These are phyloP conservation scores for Kickxella alabastrina DNA, from an alignment of 192 early-diverging fungal genomes.

Conservation along the genomic window DNA sequence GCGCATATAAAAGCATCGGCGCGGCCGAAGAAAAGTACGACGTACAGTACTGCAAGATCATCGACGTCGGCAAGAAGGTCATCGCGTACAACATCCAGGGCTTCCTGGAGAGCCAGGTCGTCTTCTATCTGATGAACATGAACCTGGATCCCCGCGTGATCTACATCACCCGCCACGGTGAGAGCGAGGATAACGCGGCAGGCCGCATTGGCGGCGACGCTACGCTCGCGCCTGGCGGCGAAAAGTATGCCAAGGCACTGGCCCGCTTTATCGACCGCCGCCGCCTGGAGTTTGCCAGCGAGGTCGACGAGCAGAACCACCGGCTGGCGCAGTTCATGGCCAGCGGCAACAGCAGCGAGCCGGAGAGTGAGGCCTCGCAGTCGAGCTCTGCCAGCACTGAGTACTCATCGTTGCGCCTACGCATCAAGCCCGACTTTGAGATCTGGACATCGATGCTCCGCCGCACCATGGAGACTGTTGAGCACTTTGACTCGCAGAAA, in stretches of 20 bases:
- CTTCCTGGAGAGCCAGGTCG: constrained; percentile 87
- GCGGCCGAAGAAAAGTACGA: constrained; percentile 78
- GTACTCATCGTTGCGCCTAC: constrained; percentile 8
- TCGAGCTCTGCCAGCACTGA: constrained; percentile 8
- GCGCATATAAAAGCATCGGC: constrained; percentile 80
- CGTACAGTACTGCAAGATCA: constrained; percentile 89
- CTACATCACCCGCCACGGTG: constrained; percentile 92
- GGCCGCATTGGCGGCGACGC: constrained; percentile 89
- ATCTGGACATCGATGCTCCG: constrained; percentile 86
- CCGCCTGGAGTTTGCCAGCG: constrained; percentile 43
- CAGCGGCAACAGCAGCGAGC: constrained; percentile 33
- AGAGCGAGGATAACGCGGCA: constrained; percentile 78
- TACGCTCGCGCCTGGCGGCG: constrained; percentile 69
- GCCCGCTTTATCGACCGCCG: constrained; percentile 69
- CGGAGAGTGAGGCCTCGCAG: constrained; percentile 15
- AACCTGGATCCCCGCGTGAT: constrained; percentile 80
- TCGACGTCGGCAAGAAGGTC: constrained; percentile 95
- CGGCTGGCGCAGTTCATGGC: constrained; percentile 29
- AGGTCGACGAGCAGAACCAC: constrained; percentile 47
- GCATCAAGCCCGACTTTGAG: constrained; percentile 34
- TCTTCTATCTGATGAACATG: constrained; percentile 99
- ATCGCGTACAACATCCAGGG: constrained; percentile 94
- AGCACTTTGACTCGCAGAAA: constrained; percentile 68
- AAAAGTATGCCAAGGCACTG: constrained; percentile 70
- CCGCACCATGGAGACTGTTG: constrained; percentile 81